Evolutionary conservation across 2,329 filamentous ascomycete genomes (phyloP).

Genomic region (Torrubiella hemipterigena): DNA sequence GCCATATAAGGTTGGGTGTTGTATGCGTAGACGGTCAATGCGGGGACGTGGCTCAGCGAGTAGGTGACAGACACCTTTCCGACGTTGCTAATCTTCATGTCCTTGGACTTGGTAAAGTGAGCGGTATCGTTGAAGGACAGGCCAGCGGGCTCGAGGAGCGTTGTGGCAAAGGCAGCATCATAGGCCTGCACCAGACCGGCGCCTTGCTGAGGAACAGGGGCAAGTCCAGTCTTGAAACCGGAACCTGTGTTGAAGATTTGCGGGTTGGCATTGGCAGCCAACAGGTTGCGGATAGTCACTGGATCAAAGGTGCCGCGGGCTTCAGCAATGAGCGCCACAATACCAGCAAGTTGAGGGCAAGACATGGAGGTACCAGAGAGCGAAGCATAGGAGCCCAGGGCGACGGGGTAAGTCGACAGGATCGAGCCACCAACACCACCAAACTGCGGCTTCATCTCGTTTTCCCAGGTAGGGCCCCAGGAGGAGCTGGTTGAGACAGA

Average conservation of each 20-base stretch:
- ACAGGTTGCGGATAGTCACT: slow-evolving; percentile 32
- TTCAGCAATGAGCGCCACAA: slow-evolving; percentile 40
- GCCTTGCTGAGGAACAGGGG: slow-evolving; percentile 49
- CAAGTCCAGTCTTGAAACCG: slow-evolving; percentile 24
- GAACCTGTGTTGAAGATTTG: slow-evolving; percentile 34
- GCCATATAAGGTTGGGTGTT: slow-evolving; percentile 21
- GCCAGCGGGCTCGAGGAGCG: slow-evolving; percentile 40
- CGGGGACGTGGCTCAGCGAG: slow-evolving; percentile 34
- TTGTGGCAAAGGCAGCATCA: slow-evolving; percentile 42
- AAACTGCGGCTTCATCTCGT: slow-evolving; percentile 43
- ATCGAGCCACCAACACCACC: slow-evolving; percentile 45
- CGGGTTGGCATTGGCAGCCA: slow-evolving; percentile 37
- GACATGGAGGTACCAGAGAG: slow-evolving; percentile 50
- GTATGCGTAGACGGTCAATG: slow-evolving; percentile 41
- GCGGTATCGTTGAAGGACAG: slow-evolving; percentile 54
- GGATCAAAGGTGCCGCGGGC: slow-evolving; percentile 39
- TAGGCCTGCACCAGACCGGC: slow-evolving; percentile 47
- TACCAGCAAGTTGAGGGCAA: slow-evolving; percentile 40
- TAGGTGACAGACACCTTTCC: slow-evolving; percentile 37
- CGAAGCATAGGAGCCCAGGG: slow-evolving; percentile 35
- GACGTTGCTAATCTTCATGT: slow-evolving; percentile 45
- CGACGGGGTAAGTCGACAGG: slow-evolving; percentile 41
- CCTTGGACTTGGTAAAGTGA: slow-evolving; percentile 33
- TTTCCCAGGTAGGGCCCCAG: slow-evolving; percentile 51
- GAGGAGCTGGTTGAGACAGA: slow-evolving; percentile 39